Evolutionary conservation across 768 basidiomycete genomes (phyloP).

Genomic region (Mycena sanguinolenta): DNA sequence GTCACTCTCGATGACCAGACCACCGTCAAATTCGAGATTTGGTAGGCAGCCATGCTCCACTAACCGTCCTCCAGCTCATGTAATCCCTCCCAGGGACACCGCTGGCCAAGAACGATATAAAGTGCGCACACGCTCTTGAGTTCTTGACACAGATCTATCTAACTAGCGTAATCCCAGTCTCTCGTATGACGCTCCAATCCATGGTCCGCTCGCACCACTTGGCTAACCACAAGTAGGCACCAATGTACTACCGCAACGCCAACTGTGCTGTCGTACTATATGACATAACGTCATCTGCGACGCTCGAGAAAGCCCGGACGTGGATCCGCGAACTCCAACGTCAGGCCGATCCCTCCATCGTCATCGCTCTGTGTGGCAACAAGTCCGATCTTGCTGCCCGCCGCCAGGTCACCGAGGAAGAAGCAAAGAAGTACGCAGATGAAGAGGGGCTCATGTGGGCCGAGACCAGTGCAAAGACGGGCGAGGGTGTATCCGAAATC

Average conservation of each 20-base stretch:
- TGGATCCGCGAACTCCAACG: constrained; percentile 98
- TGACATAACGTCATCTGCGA: constrained; percentile 93
- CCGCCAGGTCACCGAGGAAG: constrained; percentile 88
- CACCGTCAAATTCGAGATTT: constrained; percentile 98
- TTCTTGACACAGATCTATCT: constrained; percentile 23
- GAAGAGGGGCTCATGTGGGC: constrained; percentile 95
- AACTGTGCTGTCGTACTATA: constrained; percentile 96
- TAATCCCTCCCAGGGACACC: constrained; percentile 77
- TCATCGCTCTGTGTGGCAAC: constrained; percentile 97
- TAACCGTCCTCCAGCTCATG: constrained; percentile 11
- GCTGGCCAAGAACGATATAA: constrained; percentile 97
- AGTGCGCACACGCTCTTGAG: constrained; percentile 55
- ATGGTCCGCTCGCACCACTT: constrained; percentile 14
- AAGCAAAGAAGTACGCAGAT: constrained; percentile 92
- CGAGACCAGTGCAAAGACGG: constrained; percentile 92
- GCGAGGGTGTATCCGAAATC: constrained; percentile 87
- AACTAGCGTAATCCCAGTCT: constrained; percentile 46
- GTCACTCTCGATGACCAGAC: constrained; percentile 91
- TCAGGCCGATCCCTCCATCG: constrained; percentile 96
- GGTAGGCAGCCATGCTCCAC: constrained; percentile 63
- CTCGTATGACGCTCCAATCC: constrained; percentile 48
- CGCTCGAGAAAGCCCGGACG: constrained; percentile 93
- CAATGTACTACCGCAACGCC: constrained; percentile 97
- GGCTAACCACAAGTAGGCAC: constrained; percentile 69
- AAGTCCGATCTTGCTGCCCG: constrained; percentile 90